Evolutionary conservation across 2,329 filamentous ascomycete genomes (phyloP), one percentile per base, ranked within the genome.

Genomic region (Verticillium zaregamsianum): DNA sequence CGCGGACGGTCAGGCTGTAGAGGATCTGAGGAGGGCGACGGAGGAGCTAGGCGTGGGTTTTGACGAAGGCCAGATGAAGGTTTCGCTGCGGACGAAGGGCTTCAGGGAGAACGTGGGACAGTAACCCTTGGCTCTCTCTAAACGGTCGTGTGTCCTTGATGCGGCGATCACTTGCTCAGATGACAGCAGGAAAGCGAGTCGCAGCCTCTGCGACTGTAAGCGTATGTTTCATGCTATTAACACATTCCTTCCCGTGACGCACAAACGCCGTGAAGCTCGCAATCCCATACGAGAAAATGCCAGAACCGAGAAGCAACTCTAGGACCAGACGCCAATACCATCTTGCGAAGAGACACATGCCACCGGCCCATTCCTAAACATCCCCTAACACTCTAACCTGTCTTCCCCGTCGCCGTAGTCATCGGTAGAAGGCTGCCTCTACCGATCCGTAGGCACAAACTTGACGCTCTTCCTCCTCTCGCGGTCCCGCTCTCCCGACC

Each of bases 401-500:
- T 14, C 20, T 4, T 25, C 11, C 45, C 45, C 8, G 11, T 14
- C 20, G 20, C 9, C 20, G 45, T 23, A n/a, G 12, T 23, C 8
- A 9, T 12, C 45, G n/a, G 11, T 5, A 4, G 5, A 15, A 32
- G 2, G 32, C 14, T 14, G 49, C 12, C 31, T 5, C 58, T 59
- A 67, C 23, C 67, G 60, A 37, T 75, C 78, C 11, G 79, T 76
- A 54, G 76, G 77, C 2, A 80, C 81, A 72, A 88, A 86, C 75
- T 88, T 89, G 67, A 89, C 86, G 65, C 85, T 88, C 79, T 87
- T 88, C 70, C 85, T 79, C 65, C 84, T 77, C 70, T 87, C 86
- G 62, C 83, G 72, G 56, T 83, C 81, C 1, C 69, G 70, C 2
- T 71, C 71, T 31, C 66, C 72, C 4, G 71, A 67, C 3, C 75